Evolutionary conservation across 2,329 filamentous ascomycete genomes (phyloP).

Genomic region (Pyricularia pennisetigena): DNA sequence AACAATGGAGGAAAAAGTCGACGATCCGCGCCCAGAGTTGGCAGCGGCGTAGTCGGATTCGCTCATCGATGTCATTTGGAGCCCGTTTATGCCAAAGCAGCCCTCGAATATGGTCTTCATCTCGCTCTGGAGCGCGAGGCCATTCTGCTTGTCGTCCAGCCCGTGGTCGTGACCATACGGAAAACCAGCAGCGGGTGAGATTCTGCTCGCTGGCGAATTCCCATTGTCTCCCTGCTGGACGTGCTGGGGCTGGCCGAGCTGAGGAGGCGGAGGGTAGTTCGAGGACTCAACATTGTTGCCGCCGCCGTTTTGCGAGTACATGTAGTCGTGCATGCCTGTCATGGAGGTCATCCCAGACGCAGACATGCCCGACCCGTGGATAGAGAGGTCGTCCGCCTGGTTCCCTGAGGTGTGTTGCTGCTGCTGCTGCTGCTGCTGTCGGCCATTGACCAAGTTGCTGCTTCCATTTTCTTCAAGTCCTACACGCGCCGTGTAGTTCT

Average conservation of each 20-base stretch:
- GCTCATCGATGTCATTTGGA: conserved; percentile 4
- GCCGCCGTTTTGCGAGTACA: background rate
- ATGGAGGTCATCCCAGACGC: background rate
- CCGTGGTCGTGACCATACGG: conserved; percentile 1
- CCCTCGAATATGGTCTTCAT: conserved; percentile 39
- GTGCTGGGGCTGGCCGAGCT: background rate
- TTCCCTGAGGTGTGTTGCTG: conserved; percentile 1
- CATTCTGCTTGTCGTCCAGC: conserved; percentile 27
- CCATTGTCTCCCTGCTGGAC: background rate
- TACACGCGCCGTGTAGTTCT: conserved; percentile 60
- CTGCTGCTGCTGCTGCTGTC: conserved; percentile 14
- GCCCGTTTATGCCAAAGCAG: conserved; percentile 17
- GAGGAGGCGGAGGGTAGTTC: background rate
- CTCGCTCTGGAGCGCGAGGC: conserved; percentile 39
- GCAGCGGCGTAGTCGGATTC: background rate
- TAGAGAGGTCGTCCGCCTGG: background rate
- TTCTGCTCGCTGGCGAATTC: background rate
- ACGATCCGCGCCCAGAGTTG: background rate
- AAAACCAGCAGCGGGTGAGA: background rate
- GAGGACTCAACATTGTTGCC: background rate
- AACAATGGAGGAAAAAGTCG: background rate
- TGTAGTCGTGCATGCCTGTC: background rate
- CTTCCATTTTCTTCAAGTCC: conserved; percentile 47
- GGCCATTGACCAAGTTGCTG: conserved; percentile 42
- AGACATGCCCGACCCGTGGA: background rate